Evolutionary conservation across 106 monocot genomes (phyloP).

Genomic region (Dendrobium catenatum): DNA sequence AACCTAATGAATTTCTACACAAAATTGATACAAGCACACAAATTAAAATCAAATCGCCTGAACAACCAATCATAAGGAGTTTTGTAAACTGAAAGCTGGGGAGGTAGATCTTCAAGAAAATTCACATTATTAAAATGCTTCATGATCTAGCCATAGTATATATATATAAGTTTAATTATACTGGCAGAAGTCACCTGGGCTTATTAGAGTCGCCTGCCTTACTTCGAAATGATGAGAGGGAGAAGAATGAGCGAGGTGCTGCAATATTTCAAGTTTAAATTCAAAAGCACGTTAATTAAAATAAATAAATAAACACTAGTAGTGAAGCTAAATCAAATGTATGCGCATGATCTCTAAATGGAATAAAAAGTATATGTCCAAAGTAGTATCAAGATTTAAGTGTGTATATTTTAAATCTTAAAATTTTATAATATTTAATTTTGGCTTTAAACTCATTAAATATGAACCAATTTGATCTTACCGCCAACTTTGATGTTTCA

Average conservation of each 20-base stretch:
- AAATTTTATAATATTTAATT: no score
- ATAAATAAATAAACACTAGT: neutral
- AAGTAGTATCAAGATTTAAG: no score
- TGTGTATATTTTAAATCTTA: no score
- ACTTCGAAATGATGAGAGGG: constrained; percentile 81
- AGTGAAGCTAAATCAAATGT: no score
- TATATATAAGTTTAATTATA: neutral
- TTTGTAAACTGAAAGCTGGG: neutral
- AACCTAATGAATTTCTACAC: neutral
- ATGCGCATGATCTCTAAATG: no score
- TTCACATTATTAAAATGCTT: neutral
- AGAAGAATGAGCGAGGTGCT: constrained; percentile 94
- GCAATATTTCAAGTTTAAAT: constrained; percentile 16
- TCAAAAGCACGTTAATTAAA: neutral
- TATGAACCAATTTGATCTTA: no score
- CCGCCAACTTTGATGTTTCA: no score
- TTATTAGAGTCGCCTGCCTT: constrained; percentile 72
- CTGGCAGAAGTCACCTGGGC: constrained; percentile 39
- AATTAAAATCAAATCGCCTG: neutral
- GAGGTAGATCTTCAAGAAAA: neutral
- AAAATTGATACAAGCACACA: constrained; percentile 16
- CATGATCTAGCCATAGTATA: neutral
- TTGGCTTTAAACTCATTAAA: no score
- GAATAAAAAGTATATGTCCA: no score
- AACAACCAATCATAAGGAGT: neutral